Evolutionary conservation across 148 eudicot species (phyloP), one percentile per base, ranked within the genome.

Genomic region (Tetragonia tetragonoides): DNA sequence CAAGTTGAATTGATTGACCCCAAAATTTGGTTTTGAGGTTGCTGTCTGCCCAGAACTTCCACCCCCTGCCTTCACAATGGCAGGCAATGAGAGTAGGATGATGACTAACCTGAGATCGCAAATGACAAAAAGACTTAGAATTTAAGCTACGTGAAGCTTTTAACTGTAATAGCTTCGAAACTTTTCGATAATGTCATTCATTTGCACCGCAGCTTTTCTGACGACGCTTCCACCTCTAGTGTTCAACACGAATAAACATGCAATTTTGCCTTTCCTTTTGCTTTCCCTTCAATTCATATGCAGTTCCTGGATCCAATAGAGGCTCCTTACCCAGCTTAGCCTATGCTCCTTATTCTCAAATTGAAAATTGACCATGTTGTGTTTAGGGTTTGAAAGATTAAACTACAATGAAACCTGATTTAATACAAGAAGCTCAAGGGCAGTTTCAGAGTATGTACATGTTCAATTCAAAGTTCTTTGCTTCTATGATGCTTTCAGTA

Each of bases 1-100:
- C 97, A 84, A 95, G 92, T 86, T 95, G 99, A 83, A 95, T 95
- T 59, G 97, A 91, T 73, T 90, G 91, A 40, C 99, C 99, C 97
- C 99, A 95, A 78, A 95, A 95, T 78, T 90, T 95, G 69, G 93
- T 83, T 86, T 90, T 95, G 72, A 95, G 84, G 81, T 95, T 91
- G 85, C 92, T 91, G 70, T 95, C 97, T 53, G 89, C 93, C 94
- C 93, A 91, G 82, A 95, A 95, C 80, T 93, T 95, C 99, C 99
- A 95, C 46, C 97, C 99, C 79, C 78, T 89, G 72, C 97, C 99
- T 80, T 91, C 99, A 81, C 97, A 92, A 77, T 94, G 98, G 81
- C 97, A 94, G 53, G 98, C 98, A 75, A 94, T 85, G 77, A 94
- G 85, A 40, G 96, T 93, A 40, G 99, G 99, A 82, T 95, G 97